Evolutionary conservation across 305 asterid genomes (phyloP).

Genomic region (Fraxinus greggii): DNA sequence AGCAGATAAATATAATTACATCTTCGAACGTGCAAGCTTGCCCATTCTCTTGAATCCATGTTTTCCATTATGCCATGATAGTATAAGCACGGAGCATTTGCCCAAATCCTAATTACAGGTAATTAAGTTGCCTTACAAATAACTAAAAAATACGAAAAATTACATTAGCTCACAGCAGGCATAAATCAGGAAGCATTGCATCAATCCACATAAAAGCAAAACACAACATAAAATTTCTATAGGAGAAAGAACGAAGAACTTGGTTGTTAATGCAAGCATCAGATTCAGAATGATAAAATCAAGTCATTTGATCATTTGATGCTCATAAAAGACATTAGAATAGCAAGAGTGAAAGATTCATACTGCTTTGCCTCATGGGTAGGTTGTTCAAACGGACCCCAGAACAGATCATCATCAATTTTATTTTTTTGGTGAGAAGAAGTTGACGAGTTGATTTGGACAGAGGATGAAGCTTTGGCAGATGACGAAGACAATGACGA

Average conservation of each 20-base stretch:
- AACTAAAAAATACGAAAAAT: background rate
- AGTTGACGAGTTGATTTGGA: constrained; percentile 38
- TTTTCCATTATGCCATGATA: background rate
- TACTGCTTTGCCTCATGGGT: constrained; percentile 64
- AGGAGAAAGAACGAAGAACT: background rate
- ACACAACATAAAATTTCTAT: background rate
- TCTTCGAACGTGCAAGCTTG: background rate
- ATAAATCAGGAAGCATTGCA: background rate
- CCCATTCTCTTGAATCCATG: background rate
- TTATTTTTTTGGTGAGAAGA: constrained; percentile 37
- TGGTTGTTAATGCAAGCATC: background rate
- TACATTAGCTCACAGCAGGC: background rate
- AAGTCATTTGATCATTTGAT: background rate
- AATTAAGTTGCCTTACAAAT: background rate
- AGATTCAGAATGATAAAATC: background rate
- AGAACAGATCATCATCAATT: constrained; percentile 76
- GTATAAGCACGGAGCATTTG: background rate
- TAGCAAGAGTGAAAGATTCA: constrained; percentile 6
- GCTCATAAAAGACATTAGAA: background rate
- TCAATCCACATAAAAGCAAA: background rate
- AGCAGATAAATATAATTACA: background rate
- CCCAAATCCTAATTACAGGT: background rate
- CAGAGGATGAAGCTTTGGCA: constrained; percentile 51
- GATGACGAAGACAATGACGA: constrained; percentile 34
- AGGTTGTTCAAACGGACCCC: constrained; percentile 80